Conservation (phyloP, 192 early-diverging fungal species). For the Entomortierella beljakovae region DNA sequence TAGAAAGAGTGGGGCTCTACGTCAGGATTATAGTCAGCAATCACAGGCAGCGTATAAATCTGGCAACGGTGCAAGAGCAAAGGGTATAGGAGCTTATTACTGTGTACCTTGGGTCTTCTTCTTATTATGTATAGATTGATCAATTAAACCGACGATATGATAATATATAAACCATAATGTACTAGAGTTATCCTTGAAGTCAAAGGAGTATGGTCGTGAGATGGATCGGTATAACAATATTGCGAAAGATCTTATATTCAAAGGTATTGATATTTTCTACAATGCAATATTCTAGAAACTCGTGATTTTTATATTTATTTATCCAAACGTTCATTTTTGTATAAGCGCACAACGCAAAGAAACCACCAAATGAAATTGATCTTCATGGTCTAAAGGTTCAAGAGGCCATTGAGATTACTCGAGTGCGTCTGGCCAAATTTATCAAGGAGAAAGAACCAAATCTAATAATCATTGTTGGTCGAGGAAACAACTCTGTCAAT, state of each 20-base stretch:
- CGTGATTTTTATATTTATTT: not conserved
- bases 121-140: not conserved
- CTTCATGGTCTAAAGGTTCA: constrained; percentile 76
- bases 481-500: constrained; percentile 66
- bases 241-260: constrained; percentile 64
- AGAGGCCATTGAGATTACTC: constrained; percentile 66
- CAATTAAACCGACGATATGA: not conserved
- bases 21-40: constrained; percentile 59
- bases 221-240: constrained; percentile 69
- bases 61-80: constrained; percentile 61
- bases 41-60: constrained; percentile 60
- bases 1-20: constrained; percentile 56
- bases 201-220: constrained; percentile 63
- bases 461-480: constrained; percentile 74
- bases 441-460: constrained; percentile 52
- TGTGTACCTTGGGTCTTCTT: not conserved
- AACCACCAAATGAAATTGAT: constrained; percentile 67
- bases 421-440: constrained; percentile 63
- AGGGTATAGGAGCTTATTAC: constrained; percentile 11
- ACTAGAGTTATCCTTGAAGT: constrained; percentile 61
- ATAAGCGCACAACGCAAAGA: constrained; percentile 60
- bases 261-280: constrained; percentile 41
- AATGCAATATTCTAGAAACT: not conserved
- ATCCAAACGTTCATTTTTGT: no score
- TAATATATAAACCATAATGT: not conserved